Percentiles rank a stretch among this genome's conserved stretches.
phyloP scores from a whole-genome alignment of 2,329 filamentous ascomycete species.

The Aureobasidium subglaciale region DNA sequence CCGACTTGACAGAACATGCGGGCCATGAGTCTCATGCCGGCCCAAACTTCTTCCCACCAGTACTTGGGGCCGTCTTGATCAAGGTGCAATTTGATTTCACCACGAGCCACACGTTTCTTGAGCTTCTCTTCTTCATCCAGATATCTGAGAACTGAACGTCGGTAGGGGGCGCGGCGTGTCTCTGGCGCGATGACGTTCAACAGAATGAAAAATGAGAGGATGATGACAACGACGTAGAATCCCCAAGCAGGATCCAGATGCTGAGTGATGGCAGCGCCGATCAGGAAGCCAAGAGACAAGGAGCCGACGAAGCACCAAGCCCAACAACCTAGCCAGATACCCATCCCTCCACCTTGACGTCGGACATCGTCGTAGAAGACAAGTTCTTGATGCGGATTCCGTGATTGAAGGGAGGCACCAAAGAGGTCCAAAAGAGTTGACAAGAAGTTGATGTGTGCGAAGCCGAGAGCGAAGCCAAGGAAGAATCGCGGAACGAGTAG shows the following conservation, averaged over 20 bases:
- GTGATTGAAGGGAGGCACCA: conserved; percentile 66
- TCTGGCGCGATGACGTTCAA: conserved; percentile 67
- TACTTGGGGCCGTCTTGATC: conserved; percentile 63
- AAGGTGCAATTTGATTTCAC: conserved; percentile 71
- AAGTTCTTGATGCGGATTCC: conserved; percentile 64
- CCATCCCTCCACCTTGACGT: conserved; percentile 69
- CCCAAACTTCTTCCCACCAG: conserved; percentile 71
- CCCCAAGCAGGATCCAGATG: conserved; percentile 61
- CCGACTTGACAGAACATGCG: conserved; percentile 70
- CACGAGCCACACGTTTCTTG: conserved; percentile 54
- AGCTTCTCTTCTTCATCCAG: conserved; percentile 42
- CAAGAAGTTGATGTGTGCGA: conserved; percentile 71
- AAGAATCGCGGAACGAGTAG: conserved; percentile 57
- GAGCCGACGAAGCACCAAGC: conserved; percentile 71
- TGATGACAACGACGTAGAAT: conserved; percentile 64
- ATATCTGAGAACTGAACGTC: conserved; percentile 61
- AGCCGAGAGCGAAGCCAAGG: conserved; percentile 63
- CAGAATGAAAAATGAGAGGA: conserved; percentile 58
- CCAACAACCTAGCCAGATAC: conserved; percentile 73
- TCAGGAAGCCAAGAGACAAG: conserved; percentile 62
- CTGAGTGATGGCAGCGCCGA: conserved; percentile 64
- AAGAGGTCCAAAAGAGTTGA: conserved; percentile 67
- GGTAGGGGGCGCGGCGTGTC: conserved; percentile 61
- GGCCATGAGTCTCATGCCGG: conserved; percentile 57
- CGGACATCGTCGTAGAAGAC: conserved; percentile 62